Conservation (phyloP, 371 early-diverging fungal species). For the Haplosporangium sp. region DNA sequence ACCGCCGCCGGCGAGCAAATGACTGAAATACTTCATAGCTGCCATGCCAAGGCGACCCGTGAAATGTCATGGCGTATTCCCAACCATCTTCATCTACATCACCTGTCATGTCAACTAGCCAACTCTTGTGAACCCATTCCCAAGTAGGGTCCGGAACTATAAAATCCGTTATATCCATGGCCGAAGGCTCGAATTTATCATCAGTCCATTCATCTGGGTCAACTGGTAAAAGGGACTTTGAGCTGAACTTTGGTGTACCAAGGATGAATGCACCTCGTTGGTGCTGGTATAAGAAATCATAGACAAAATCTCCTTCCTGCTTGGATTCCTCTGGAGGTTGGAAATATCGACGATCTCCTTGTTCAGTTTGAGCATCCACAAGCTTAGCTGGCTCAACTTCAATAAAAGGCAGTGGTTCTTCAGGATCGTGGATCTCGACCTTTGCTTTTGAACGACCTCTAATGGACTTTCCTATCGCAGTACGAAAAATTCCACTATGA, state of each 20-base stretch:
- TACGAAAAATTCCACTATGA: background rate
- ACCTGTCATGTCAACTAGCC: slow-evolving; percentile 78
- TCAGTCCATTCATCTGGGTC: slow-evolving; percentile 76
- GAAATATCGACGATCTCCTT: slow-evolving; percentile 38
- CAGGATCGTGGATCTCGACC: background rate
- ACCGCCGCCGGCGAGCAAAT: slow-evolving; percentile 72
- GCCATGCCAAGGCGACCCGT: slow-evolving; percentile 53
- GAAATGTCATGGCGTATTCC: slow-evolving; percentile 54
- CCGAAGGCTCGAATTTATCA: slow-evolving; percentile 60
- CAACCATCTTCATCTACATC: slow-evolving; percentile 71
- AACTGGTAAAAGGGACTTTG: slow-evolving; percentile 70
- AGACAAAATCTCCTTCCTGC: slow-evolving; percentile 46
- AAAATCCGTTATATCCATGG: slow-evolving; percentile 65
- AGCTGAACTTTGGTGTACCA: slow-evolving; percentile 65
- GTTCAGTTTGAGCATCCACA: slow-evolving; percentile 26
- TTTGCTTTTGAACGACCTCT: background rate
- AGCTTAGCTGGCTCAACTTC: slow-evolving; percentile 22
- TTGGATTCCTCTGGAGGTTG: slow-evolving; percentile 23
- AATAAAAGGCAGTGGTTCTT: slow-evolving; percentile 15
- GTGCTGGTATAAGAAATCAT: slow-evolving; percentile 52
- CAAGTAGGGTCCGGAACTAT: slow-evolving; percentile 73
- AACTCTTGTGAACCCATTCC: slow-evolving; percentile 75
- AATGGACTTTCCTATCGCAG: background rate
- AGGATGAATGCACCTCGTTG: slow-evolving; percentile 58
- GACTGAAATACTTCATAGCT: slow-evolving; percentile 67